Evolutionary conservation across 2,329 filamentous ascomycete genomes (phyloP).

Genomic region (Pseudogymnoascus destructans): DNA sequence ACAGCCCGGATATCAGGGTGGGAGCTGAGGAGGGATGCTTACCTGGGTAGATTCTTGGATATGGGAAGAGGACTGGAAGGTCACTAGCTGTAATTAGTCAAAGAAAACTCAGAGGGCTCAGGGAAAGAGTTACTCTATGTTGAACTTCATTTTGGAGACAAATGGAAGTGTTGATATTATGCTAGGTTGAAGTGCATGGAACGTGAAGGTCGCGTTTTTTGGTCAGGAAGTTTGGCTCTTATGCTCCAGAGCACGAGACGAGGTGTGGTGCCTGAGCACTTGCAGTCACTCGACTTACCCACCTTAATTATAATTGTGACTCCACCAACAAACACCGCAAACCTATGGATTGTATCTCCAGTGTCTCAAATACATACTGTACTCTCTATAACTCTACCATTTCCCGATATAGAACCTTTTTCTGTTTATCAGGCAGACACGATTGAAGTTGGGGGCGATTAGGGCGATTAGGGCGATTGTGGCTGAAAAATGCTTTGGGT

Average conservation of each 20-base stretch:
- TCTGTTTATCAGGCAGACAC: conserved; percentile 2
- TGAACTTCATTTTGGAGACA: conserved; percentile 56
- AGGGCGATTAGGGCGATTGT: conserved; percentile 4
- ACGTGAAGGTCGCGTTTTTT: conserved; percentile 5
- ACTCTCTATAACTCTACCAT: neutral
- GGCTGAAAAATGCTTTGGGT: neutral
- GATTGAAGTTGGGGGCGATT: neutral
- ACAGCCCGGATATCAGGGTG: neutral
- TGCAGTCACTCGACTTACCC: neutral
- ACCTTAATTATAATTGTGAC: neutral
- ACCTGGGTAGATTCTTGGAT: conserved; percentile 57
- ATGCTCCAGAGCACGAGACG: neutral
- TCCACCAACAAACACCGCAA: neutral
- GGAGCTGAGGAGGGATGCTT: conserved; percentile 12
- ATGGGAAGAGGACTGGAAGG: conserved; percentile 59
- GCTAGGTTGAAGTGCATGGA: neutral
- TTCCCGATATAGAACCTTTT: neutral
- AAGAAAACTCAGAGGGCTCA: neutral
- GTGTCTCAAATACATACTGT: neutral
- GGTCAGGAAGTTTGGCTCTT: neutral
- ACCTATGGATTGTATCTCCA: neutral
- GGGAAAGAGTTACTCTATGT: conserved; percentile 49
- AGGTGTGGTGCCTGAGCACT: conserved; percentile 4
- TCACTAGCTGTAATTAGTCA: conserved; percentile 34
- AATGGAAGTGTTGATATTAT: neutral